Conservation (phyloP, 441 rosid species). For the Adansonia rubrostipa region DNA sequence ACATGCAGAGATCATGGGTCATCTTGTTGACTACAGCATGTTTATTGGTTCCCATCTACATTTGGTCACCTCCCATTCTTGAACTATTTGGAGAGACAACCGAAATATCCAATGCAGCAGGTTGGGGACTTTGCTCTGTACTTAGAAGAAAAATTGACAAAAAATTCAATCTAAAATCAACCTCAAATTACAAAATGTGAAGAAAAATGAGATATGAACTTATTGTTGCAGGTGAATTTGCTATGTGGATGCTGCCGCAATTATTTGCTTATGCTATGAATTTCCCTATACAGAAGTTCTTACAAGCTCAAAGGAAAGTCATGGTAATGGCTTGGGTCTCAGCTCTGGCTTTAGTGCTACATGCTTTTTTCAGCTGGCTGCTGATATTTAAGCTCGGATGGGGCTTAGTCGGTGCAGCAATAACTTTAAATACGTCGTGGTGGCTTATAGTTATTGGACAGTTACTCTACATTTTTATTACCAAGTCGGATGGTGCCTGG, state of each 20-base stretch:
- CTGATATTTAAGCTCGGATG: constrained; percentile 70
- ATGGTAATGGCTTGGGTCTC: constrained; percentile 80
- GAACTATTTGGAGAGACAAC: constrained; percentile 68
- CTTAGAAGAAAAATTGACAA: not conserved
- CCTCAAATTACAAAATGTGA: no score
- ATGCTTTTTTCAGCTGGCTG: constrained; percentile 70
- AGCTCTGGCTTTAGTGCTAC: constrained; percentile 56
- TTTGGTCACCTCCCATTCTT: constrained; percentile 83
- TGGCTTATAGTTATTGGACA: constrained; percentile 72
- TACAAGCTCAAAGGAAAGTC: constrained; percentile 85
- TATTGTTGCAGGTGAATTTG: constrained; percentile 61
- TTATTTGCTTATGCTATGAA: constrained; percentile 77
- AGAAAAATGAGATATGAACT: not conserved
- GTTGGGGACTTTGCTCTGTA: constrained; percentile 28
- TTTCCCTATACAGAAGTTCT: constrained; percentile 82
- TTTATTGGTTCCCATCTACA: constrained; percentile 59
- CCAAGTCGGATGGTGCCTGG: constrained; percentile 89
- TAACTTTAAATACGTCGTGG: constrained; percentile 77
- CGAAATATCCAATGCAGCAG: constrained; percentile 78
- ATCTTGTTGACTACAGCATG: constrained; percentile 73
- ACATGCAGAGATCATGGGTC: constrained; percentile 96
- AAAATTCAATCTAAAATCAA: not conserved
- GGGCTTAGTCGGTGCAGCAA: constrained; percentile 81
- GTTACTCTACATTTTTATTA: constrained; percentile 72
- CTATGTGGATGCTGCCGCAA: constrained; percentile 85